A percentile compares a stretch with the other conserved stretches of the same genome.
phyloP scores from a whole-genome alignment of 768 basidiomycete genomes.

The Rhizopogon salebrosus region DNA sequence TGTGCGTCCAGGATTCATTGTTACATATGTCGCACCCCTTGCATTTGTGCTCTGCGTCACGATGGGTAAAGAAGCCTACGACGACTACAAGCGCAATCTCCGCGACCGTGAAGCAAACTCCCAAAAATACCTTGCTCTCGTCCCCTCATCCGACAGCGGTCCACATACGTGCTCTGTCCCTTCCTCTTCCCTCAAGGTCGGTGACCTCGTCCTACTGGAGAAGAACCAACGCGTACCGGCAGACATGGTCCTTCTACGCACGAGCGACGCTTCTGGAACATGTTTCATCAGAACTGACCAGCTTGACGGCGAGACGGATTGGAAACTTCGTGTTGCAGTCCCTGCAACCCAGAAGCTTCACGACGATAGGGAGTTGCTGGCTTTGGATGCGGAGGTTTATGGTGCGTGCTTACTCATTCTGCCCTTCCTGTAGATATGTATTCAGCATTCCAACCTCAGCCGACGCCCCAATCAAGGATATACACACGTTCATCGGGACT shows the following conservation, averaged over 20 bases:
- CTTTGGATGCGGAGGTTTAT: slow-evolving; percentile 84
- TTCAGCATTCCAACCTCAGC: slow-evolving; percentile 38
- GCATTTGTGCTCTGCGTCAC: slow-evolving; percentile 94
- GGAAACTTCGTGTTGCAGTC: slow-evolving; percentile 93
- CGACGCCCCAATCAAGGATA: slow-evolving; percentile 94
- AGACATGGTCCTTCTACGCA: slow-evolving; percentile 85
- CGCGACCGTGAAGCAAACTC: slow-evolving; percentile 96
- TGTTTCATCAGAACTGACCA: slow-evolving; percentile 99
- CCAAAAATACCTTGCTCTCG: slow-evolving; percentile 81
- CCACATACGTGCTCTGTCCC: slow-evolving; percentile 73
- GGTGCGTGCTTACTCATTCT: slow-evolving; percentile 39
- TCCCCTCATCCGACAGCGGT: slow-evolving; percentile 39
- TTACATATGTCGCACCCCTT: slow-evolving; percentile 93
- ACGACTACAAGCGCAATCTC: slow-evolving; percentile 92
- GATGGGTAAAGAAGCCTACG: slow-evolving; percentile 98
- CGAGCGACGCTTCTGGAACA: slow-evolving; percentile 84
- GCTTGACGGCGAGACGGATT: slow-evolving; percentile 97
- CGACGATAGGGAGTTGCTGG: slow-evolving; percentile 46
- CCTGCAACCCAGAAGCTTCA: slow-evolving; percentile 73
- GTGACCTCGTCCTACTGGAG: slow-evolving; percentile 86
- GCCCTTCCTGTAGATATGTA: neutral
- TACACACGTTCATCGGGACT: slow-evolving; percentile 92
- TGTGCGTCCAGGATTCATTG: slow-evolving; percentile 68
- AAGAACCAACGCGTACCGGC: slow-evolving; percentile 98
- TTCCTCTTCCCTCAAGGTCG: slow-evolving; percentile 83